A percentile compares a stretch with the other conserved stretches of the same genome.
Evolutionary conservation across 1,284 basidiomycete genomes (phyloP).

Genomic region (Ganoderma sp.): DNA sequence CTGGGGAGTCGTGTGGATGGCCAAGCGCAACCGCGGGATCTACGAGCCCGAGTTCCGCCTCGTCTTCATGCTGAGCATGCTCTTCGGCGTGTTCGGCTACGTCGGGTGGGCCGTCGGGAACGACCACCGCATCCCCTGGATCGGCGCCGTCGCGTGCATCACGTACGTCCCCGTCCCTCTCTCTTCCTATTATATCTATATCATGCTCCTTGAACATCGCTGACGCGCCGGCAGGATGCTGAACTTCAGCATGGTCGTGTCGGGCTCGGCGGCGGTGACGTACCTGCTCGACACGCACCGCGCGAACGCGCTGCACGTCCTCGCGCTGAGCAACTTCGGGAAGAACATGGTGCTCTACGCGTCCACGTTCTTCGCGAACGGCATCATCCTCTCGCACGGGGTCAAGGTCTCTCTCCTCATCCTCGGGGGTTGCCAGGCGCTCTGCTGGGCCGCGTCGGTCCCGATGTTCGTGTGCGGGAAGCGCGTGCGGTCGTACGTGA

Average conservation of each 20-base stretch:
- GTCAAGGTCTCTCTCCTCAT: constrained; percentile 48
- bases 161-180: constrained; percentile 35
- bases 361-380: constrained; percentile 53
- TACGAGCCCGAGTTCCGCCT: constrained; percentile 56
- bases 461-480: constrained; percentile 52
- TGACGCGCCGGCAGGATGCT: constrained; percentile 31
- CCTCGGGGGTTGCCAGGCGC: constrained; percentile 46
- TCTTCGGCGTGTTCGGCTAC: constrained; percentile 52
- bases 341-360: constrained; percentile 54
- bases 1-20: constrained; percentile 49
- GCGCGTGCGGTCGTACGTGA: constrained; percentile 48
- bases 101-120: constrained; percentile 54
- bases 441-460: constrained; percentile 47
- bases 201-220: background rate
- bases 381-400: constrained; percentile 47
- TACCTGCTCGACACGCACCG: constrained; percentile 53
- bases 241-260: constrained; percentile 50
- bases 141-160: constrained; percentile 50
- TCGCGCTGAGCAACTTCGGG: constrained; percentile 50
- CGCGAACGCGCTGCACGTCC: constrained; percentile 47
- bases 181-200: background rate
- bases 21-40: constrained; percentile 49
- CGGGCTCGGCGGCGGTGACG: constrained; percentile 48
- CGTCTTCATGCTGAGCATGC: constrained; percentile 49
- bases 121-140: constrained; percentile 50